Evolutionary conservation across 2,329 filamentous ascomycete species (phyloP).

Genomic region (Calonectria crousiana): DNA sequence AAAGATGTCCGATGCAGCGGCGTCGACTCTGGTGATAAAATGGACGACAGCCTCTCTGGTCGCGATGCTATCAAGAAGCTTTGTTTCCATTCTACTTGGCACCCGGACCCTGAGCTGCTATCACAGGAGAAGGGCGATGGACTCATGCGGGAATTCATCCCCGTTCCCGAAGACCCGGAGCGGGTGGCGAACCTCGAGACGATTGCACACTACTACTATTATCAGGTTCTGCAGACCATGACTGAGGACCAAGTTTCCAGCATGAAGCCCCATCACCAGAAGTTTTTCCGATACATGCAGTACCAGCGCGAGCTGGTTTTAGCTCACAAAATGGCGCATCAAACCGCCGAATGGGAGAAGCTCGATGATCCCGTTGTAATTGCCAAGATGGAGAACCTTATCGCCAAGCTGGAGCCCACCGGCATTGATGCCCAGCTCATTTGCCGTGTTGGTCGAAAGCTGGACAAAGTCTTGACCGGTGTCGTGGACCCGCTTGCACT

Average conservation of each 20-base stretch:
- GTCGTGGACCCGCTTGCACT: constrained; percentile 10
- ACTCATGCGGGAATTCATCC: background rate
- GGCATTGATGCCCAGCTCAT: constrained; percentile 15
- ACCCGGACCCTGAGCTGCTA: constrained; percentile 13
- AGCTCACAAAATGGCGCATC: background rate
- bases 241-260: background rate
- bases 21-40: background rate
- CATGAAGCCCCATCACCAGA: constrained; percentile 14
- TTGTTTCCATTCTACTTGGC: constrained; percentile 13
- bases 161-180: background rate
- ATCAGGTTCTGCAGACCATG: background rate
- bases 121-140: background rate
- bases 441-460: constrained; percentile 5
- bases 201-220: background rate
- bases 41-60: background rate
- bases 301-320: constrained; percentile 1
- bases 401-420: background rate
- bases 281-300: constrained; percentile 22
- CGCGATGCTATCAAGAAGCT: constrained; percentile 12
- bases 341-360: constrained; percentile 11
- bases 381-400: background rate
- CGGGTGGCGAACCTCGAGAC: background rate
- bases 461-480: background rate
- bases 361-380: background rate
- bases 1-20: background rate